Conservation (phyloP, 352 stramenopile species). For the Phytophthora cryptogea region DNA sequence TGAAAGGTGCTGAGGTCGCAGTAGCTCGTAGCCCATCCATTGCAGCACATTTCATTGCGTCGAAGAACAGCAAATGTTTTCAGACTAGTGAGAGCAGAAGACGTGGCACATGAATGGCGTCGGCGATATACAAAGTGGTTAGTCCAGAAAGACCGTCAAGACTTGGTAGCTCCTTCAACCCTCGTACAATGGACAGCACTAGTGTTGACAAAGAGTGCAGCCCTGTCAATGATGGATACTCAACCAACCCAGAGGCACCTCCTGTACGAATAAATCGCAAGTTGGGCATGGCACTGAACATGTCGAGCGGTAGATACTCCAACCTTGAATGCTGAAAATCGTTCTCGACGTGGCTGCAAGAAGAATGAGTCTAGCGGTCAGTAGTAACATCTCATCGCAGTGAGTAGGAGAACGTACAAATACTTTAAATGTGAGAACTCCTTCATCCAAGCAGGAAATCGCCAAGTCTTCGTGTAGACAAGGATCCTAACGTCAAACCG, state of each 20-base stretch:
- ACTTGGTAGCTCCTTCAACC: constrained; percentile 33
- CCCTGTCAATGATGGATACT: constrained; percentile 40
- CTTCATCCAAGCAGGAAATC: constrained; percentile 31
- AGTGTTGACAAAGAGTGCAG: constrained; percentile 41
- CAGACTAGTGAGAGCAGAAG: constrained; percentile 22
- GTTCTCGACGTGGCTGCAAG: constrained; percentile 34
- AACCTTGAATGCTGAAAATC: constrained; percentile 37
- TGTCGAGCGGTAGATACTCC: constrained; percentile 31
- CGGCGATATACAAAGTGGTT: constrained; percentile 30
- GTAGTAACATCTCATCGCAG: no score
- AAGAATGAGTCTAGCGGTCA: neutral
- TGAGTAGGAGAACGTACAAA: constrained; percentile 21
- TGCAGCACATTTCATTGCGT: constrained; percentile 47
- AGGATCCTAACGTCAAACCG: constrained; percentile 26
- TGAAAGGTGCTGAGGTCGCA: constrained; percentile 41
- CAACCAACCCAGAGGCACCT: constrained; percentile 25
- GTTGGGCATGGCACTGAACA: constrained; percentile 43
- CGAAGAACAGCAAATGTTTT: constrained; percentile 36
- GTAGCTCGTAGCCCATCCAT: constrained; percentile 33
- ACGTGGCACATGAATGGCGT: constrained; percentile 26
- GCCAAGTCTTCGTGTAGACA: constrained; percentile 33
- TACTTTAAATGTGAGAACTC: constrained; percentile 36
- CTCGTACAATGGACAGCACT: constrained; percentile 23
- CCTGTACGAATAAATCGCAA: constrained; percentile 47
- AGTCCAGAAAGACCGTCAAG: constrained; percentile 34